Conservation (phyloP, 1,284 basidiomycete species). For the Leccinum pachyderme region DNA sequence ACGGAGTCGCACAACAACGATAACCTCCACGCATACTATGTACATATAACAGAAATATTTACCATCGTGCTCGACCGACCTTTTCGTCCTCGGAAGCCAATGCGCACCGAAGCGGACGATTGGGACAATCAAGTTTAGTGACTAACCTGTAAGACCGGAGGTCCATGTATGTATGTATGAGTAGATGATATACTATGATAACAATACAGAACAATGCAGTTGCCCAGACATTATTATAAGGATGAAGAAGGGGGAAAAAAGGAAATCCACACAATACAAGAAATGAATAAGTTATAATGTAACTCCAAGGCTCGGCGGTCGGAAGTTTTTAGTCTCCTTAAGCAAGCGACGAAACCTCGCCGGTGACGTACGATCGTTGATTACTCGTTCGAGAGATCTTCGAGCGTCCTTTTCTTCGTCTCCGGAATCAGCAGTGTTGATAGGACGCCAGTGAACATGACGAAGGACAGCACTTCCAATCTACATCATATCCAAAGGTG, state of each 20-base stretch:
- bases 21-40: background rate
- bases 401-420: slow-evolving; percentile 55
- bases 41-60: too few relatives aligned
- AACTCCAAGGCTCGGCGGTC: background rate
- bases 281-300: background rate
- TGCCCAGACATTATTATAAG: background rate
- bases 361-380: slow-evolving; percentile 46
- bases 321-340: background rate
- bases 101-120: background rate
- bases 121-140: background rate
- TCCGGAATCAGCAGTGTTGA: slow-evolving; percentile 62
- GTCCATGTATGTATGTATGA: background rate
- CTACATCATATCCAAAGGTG: slow-evolving; percentile 17
- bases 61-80: too few relatives aligned
- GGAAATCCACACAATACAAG: background rate
- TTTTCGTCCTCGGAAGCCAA: too few relatives aligned
- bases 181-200: background rate
- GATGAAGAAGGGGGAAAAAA: background rate
- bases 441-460: slow-evolving; percentile 60
- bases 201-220: background rate
- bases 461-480: slow-evolving; percentile 49
- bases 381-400: slow-evolving; percentile 54
- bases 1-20: background rate
- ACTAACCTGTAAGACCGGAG: background rate
- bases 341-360: slow-evolving; percentile 5